Conservation (phyloP, 2,329 filamentous ascomycete genomes). For the Penicillium sp. region DNA sequence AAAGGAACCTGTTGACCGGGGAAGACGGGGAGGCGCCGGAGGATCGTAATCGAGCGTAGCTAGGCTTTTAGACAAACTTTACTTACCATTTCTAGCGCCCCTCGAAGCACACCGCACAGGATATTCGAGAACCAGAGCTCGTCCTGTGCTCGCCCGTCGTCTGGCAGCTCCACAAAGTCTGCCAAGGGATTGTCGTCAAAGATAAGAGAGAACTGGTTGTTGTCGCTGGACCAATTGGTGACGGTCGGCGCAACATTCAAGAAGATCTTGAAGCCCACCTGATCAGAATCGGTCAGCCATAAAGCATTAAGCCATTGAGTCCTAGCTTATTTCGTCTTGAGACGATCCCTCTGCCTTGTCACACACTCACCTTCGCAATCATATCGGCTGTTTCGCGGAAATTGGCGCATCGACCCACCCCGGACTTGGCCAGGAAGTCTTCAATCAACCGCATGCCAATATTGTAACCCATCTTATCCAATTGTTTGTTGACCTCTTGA, state of each 20-base stretch:
- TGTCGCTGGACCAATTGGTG: conserved; percentile 94
- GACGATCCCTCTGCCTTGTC: background rate
- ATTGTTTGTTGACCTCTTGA: conserved; percentile 91
- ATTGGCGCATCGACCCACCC: conserved; percentile 83
- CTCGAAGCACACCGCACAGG: conserved; percentile 86
- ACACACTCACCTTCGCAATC: conserved; percentile 74
- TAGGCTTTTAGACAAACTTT: background rate
- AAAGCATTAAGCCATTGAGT: background rate
- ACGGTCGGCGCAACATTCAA: conserved; percentile 93
- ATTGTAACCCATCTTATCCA: conserved; percentile 99
- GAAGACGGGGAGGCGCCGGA: conserved; percentile 6
- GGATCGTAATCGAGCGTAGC: background rate
- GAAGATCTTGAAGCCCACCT: conserved; percentile 99
- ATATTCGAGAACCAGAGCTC: conserved; percentile 99
- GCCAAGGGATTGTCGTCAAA: conserved; percentile 97
- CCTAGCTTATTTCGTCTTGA: background rate
- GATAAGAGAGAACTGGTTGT: conserved; percentile 91
- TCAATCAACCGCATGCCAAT: conserved; percentile 95
- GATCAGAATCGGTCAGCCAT: conserved; percentile 12
- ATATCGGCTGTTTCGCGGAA: conserved; percentile 96
- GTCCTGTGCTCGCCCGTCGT: conserved; percentile 92
- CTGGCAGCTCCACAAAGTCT: conserved; percentile 95
- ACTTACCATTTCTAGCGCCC: conserved; percentile 89
- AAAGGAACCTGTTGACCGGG: conserved; percentile 10
- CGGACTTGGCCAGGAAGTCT: conserved; percentile 95